These are phyloP conservation scores for Flaveria robusta DNA, from an alignment of 129 eudicot species.

Conservation along the genomic window DNA sequence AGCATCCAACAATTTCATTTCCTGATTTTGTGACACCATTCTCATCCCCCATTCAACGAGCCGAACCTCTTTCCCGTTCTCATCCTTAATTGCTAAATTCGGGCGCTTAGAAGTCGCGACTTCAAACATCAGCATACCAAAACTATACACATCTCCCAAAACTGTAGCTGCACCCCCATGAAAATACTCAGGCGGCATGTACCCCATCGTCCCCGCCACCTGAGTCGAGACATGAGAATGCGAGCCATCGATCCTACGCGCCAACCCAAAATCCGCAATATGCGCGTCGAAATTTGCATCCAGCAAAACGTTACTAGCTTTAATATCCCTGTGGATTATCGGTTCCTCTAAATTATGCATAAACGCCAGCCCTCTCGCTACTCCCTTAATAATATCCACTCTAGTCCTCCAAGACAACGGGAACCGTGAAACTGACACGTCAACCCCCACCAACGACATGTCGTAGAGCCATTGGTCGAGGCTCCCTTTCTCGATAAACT, in stretches of 20 bases:
- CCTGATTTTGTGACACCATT: slow-evolving; percentile 45
- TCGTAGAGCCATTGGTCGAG: slow-evolving; percentile 86
- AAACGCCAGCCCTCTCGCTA: slow-evolving; percentile 60
- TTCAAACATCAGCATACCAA: slow-evolving; percentile 77
- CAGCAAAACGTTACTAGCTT: slow-evolving; percentile 75
- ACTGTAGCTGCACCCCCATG: slow-evolving; percentile 56
- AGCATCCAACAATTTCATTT: slow-evolving; percentile 65
- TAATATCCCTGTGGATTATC: slow-evolving; percentile 83
- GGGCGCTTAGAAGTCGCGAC: slow-evolving; percentile 62
- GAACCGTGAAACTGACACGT: not conserved
- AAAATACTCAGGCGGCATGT: slow-evolving; percentile 88
- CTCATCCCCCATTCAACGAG: slow-evolving; percentile 55
- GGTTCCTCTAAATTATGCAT: slow-evolving; percentile 67
- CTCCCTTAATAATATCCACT: slow-evolving; percentile 54
- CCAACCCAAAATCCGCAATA: slow-evolving; percentile 90
- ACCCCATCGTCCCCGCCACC: slow-evolving; percentile 96
- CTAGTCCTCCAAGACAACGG: slow-evolving; percentile 75
- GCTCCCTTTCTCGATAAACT: slow-evolving; percentile 71
- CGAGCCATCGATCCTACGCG: slow-evolving; percentile 52
- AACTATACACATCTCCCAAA: slow-evolving; percentile 80
- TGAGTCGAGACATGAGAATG: slow-evolving; percentile 85
- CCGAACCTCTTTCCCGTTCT: slow-evolving; percentile 57
- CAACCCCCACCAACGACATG: slow-evolving; percentile 34
- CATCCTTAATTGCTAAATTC: slow-evolving; percentile 51
- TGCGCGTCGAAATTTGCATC: slow-evolving; percentile 66